These are phyloP conservation scores for Boletus bicolor DNA, from an alignment of 768 basidiomycete genomes.

Conservation along the genomic window DNA sequence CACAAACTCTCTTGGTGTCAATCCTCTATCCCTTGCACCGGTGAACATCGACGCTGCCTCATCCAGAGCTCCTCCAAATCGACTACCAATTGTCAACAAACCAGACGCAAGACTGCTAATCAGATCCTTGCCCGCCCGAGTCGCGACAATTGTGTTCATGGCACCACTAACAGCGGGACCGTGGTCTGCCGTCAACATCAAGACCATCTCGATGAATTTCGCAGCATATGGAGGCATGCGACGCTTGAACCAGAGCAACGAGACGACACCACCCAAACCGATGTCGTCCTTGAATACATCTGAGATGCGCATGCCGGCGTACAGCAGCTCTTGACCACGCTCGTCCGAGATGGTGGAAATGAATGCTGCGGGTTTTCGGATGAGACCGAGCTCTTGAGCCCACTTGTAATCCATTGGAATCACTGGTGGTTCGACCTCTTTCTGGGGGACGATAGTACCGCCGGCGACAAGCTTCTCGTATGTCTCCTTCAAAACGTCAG, in stretches of 20 bases:
- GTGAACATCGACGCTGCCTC: slow-evolving; percentile 98
- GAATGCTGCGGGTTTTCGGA: slow-evolving; percentile 98
- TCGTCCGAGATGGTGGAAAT: slow-evolving; percentile 99
- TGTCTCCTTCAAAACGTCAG: slow-evolving; percentile 75
- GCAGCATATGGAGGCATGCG: slow-evolving; percentile 88
- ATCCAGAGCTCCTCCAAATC: slow-evolving; percentile 98
- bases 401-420: slow-evolving; percentile 99
- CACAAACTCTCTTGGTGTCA: slow-evolving; percentile 98
- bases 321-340: slow-evolving; percentile 96
- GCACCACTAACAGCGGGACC: slow-evolving; percentile 97
- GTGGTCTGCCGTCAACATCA: slow-evolving; percentile 99
- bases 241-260: slow-evolving; percentile 97
- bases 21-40: slow-evolving; percentile 81
- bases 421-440: slow-evolving; percentile 85
- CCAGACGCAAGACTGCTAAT: slow-evolving; percentile 96
- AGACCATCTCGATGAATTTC: slow-evolving; percentile 99
- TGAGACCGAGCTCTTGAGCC: slow-evolving; percentile 97
- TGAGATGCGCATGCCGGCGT: slow-evolving; percentile 98
- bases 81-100: slow-evolving; percentile 95
- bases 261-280: slow-evolving; percentile 94
- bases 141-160: slow-evolving; percentile 99
- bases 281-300: slow-evolving; percentile 98
- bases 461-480: slow-evolving; percentile 75
- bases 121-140: slow-evolving; percentile 98
- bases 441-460: slow-evolving; percentile 65